These are phyloP conservation scores for Penium margaritaceum DNA, from an alignment of 139 green algal genomes.

Conservation along the genomic window DNA sequence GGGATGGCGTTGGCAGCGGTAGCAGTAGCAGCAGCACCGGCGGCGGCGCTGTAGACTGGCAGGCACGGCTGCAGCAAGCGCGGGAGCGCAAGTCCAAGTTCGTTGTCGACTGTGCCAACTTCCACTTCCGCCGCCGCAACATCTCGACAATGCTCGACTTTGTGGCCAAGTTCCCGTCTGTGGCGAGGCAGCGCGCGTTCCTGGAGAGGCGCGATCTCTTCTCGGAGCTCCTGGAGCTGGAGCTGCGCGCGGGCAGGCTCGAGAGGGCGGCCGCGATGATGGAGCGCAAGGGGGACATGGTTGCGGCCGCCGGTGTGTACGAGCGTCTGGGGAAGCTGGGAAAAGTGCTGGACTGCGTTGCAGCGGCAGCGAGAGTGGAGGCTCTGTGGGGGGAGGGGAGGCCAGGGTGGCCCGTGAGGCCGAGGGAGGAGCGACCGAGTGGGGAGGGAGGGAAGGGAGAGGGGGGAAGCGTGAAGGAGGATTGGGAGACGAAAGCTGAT, in stretches of 20 bases:
- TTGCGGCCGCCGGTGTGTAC: slow-evolving; percentile 6
- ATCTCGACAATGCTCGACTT: neutral
- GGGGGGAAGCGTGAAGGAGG: no score
- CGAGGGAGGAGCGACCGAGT: no score
- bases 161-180: slow-evolving; percentile 1
- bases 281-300: slow-evolving; percentile 10
- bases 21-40: neutral
- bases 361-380: neutral
- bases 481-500: no score
- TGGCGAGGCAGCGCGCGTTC: neutral
- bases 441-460: no score
- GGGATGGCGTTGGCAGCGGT: no score
- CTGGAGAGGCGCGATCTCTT: slow-evolving; percentile 16
- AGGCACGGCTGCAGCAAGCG: neutral
- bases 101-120: neutral
- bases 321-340: neutral
- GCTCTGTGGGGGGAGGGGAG: neutral
- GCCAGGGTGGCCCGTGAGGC: slow-evolving; percentile 5
- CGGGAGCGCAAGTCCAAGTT: neutral
- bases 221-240: slow-evolving; percentile 12
- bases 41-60: neutral
- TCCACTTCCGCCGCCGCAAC: neutral
- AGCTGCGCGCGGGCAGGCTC: slow-evolving; percentile 12
- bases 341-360: neutral
- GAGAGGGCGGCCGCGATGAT: neutral